Evolutionary conservation across 805 yeast genomes (phyloP).

Genomic region (Cyberlindnera amylophila): DNA sequence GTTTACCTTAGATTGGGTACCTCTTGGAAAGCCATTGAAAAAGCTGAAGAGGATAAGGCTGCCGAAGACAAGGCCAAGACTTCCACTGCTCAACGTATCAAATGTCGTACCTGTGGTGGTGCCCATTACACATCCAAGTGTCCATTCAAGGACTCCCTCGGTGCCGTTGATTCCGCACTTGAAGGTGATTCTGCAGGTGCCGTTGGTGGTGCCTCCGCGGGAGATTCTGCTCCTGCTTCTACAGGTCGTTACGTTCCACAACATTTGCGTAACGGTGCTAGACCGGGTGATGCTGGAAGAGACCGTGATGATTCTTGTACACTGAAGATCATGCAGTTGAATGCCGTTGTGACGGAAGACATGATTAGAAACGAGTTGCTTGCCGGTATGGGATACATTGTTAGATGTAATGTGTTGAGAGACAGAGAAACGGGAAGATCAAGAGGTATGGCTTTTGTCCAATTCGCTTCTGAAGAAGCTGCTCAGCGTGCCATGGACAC

Average conservation of each 20-base stretch:
- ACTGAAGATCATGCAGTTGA: constrained; percentile 86
- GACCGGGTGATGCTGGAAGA: constrained; percentile 39
- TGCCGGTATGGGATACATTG: constrained; percentile 58
- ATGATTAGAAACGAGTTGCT: constrained; percentile 71
- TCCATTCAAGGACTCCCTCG: constrained; percentile 90
- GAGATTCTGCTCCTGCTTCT: constrained; percentile 37
- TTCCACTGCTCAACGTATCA: constrained; percentile 41
- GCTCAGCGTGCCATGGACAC: constrained; percentile 77
- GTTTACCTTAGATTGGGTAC: constrained; percentile 72
- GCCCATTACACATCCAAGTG: constrained; percentile 91
- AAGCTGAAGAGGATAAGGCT: constrained; percentile 60
- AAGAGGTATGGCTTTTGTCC: constrained; percentile 93
- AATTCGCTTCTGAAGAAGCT: constrained; percentile 59
- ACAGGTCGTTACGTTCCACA: constrained; percentile 62
- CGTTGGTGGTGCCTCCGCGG: constrained; percentile 44
- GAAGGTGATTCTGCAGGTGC: constrained; percentile 36
- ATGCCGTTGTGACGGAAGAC: constrained; percentile 78
- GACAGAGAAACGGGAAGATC: constrained; percentile 92
- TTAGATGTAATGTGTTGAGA: constrained; percentile 79
- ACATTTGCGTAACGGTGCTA: constrained; percentile 42
- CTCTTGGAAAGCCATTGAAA: constrained; percentile 73
- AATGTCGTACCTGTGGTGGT: constrained; percentile 92
- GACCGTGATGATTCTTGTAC: constrained; percentile 86
- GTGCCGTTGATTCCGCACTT: constrained; percentile 40
- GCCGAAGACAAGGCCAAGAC: constrained; percentile 43